Base-by-base conservation (phyloP, 163 green algal genomes). In the Picocystis sp. region DNA sequence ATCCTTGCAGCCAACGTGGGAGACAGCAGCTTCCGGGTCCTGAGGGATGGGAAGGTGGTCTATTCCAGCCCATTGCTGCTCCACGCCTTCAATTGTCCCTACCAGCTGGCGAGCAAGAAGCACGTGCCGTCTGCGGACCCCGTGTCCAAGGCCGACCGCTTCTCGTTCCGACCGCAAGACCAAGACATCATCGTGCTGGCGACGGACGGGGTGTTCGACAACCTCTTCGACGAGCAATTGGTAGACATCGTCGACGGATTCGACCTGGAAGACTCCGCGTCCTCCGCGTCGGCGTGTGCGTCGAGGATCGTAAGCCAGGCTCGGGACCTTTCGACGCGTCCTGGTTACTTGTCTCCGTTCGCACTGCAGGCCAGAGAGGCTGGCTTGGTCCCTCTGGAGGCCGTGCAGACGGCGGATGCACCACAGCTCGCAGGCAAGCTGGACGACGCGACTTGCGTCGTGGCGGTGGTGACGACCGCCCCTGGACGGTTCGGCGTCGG, bases 1-100 rank as follows among this genome's bases (percentile, higher is more conserved):
- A 52, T 94, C 57, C 63, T 77, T 33, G 81, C 82, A 11, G 77
- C 76, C 19, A 96, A 96, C 61, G 53, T 96, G 11, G 73, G 75
- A 8, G 69, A 86, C 52, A 81, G 51, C 51, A 23, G 51, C 17
- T 47, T 47, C 17, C 11, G 23, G 29, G 47, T 62, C 11, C 24
- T 62, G 17, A 21, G 55, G 43, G 15, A 58, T 11, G 45, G 45
- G 12, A 19, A 29, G 47, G 47, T 62, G 17, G 21, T 50, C 15
- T 62, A 50, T 48, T 24, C 33, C 8, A 50, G 19, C 11, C 46
- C 55, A 5, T 34, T 58, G 1, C 21, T 41, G 55, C n/a, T 35
- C 8, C 55, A 62, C 55, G 46, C 17, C 3, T 62, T 62, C 55
- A 62, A 62, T 48, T 60, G 21, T 12, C 55, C 55, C 3, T 62